Base-by-base conservation (phyloP, 495 filamentous ascomycete species). In the Entonaema liquescens region DNA sequence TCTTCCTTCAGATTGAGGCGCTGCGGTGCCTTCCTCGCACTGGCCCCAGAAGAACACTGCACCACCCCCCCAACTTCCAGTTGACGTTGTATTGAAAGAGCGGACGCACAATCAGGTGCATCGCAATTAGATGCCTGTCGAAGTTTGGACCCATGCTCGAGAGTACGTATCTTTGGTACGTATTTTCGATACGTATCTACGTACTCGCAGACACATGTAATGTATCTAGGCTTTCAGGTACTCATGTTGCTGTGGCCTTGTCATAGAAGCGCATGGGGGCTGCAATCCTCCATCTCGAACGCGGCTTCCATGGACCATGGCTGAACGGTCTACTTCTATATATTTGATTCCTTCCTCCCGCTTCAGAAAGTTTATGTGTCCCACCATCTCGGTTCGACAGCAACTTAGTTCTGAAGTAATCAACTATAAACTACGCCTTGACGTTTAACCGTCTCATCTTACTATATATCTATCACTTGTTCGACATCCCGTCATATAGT, bases 41-140 rank as follows among this genome's bases (percentile, higher is more conserved):
- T 74, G 66, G 69, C 60, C 61, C 55, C 59, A 62, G 60, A 63
- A 11, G 42, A 19, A 21, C 15, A 23, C 42, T 47, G 8, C 42
- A 23, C 19, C 19, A 47, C 42, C 56, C 65, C 33, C 50, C 21
- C 47, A 40, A 49, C 35, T 31, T 49, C 57, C 29, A 54, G 36
- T 52, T 35, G 59, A 73, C 62, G 75, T 77, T 76, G 61, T 71
- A 76, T 49, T 36, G 67, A 77, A 77, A 77, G 65, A 70, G 73
- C 73, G 73, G 73, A 66, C 68, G 62, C 75, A 73, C 75, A 77
- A 70, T 71, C 40, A 28, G 17, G 76, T 77, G 68, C 75, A n/a
- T n/a, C n/a, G n/a, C n/a, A n/a, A n/a, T n/a, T n/a, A 28, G 17
- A 77, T 77, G 68, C 75, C 56, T 72, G 59, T 68, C 54, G 19